These are phyloP conservation scores for Tolypocladium endophyticum DNA, from an alignment of 2,329 filamentous ascomycete species.

Conservation along the genomic window DNA sequence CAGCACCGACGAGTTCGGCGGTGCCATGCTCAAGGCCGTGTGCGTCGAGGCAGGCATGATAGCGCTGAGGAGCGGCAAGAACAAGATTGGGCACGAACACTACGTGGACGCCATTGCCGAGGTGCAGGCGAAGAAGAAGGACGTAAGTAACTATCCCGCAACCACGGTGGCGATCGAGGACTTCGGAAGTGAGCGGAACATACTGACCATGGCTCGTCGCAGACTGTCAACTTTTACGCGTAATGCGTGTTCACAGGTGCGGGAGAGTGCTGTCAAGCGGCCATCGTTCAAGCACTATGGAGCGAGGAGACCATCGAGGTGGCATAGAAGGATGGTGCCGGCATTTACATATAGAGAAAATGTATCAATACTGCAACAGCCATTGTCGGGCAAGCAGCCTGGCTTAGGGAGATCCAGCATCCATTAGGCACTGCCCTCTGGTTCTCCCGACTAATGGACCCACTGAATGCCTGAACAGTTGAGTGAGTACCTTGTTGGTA, in stretches of 20 bases:
- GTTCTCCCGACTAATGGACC: not conserved
- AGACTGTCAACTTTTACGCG: slow-evolving; percentile 50
- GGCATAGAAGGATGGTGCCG: not conserved
- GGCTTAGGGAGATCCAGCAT: not conserved
- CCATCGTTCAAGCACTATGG: not conserved
- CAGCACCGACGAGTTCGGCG: slow-evolving; percentile 96
- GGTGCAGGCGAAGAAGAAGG: slow-evolving; percentile 94
- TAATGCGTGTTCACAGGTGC: slow-evolving; percentile 16
- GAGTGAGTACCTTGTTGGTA: not conserved
- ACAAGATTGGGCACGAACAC: slow-evolving; percentile 95
- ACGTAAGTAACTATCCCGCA: slow-evolving; percentile 37
- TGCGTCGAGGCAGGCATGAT: slow-evolving; percentile 99
- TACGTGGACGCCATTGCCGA: slow-evolving; percentile 98
- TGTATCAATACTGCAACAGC: not conserved
- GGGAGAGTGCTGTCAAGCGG: not conserved
- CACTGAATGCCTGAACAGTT: not conserved
- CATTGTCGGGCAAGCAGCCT: not conserved
- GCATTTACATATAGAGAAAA: not conserved
- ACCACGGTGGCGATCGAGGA: not conserved
- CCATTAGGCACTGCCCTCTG: not conserved
- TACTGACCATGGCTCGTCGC: not conserved
- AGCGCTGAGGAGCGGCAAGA: slow-evolving; percentile 84
- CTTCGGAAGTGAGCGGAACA: not conserved
- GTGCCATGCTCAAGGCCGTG: slow-evolving; percentile 94
- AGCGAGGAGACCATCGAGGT: not conserved